These are phyloP conservation scores for Hypoxylon trugodes DNA, from an alignment of 495 filamentous ascomycete genomes.

Conservation along the genomic window DNA sequence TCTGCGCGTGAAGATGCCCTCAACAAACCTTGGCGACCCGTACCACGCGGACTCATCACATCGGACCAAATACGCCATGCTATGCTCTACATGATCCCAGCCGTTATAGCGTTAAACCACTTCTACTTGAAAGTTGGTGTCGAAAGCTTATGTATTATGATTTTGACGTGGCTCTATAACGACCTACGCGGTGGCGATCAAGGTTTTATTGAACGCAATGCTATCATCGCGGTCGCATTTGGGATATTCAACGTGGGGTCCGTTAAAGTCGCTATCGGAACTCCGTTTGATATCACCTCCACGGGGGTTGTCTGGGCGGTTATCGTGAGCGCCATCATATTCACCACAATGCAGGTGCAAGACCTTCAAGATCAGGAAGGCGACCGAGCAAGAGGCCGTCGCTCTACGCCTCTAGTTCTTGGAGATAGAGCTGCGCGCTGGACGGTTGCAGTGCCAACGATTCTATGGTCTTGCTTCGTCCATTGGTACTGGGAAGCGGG, in stretches of 20 bases:
- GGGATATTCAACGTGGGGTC: constrained; percentile 47
- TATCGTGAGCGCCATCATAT: no score
- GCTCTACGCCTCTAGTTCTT: no score
- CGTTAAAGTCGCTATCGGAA: no score
- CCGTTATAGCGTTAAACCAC: constrained; percentile 41
- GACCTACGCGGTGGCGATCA: constrained; percentile 60
- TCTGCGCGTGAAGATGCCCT: constrained; percentile 58
- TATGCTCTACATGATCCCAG: constrained; percentile 50
- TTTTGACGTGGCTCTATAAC: constrained; percentile 63
- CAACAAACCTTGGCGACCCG: constrained; percentile 68
- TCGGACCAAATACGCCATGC: constrained; percentile 45
- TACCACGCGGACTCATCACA: constrained; percentile 55
- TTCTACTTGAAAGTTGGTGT: constrained; percentile 47
- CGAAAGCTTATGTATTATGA: constrained; percentile 46
- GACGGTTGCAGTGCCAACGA: no score
- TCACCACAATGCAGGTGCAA: no score
- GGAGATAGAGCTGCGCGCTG: no score
- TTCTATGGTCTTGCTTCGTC: no score
- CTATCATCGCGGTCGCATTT: constrained; percentile 55
- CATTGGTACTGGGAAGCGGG: no score
- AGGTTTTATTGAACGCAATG: constrained; percentile 46
- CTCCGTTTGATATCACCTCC: no score
- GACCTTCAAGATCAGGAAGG: no score
- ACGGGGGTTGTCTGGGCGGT: no score
- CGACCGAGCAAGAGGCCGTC: no score